Base-by-base conservation (phyloP, 495 filamentous ascomycete genomes). In the Physcia stellaris region DNA sequence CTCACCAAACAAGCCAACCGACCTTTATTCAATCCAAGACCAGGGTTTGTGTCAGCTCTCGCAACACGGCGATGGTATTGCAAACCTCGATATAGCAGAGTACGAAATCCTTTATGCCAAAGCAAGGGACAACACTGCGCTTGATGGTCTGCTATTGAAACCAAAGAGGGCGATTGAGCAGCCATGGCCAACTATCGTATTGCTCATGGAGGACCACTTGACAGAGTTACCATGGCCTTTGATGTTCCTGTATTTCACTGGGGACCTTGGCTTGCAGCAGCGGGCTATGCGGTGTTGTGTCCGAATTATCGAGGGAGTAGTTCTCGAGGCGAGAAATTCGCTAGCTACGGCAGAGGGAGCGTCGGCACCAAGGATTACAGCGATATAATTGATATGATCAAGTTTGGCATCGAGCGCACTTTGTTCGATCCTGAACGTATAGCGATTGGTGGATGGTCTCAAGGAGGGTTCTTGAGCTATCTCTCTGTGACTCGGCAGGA, bases 141-240 rank as follows among this genome's bases (percentile, higher is more conserved):
- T 4, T 15, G 36, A 39, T 16, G 36, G 20, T 2, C 19, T 39
- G 15, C 22, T 39, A 13, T 6, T 39, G 13, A 13, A 18, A 16
- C 24, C 36, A 29, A 9, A 5, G 18, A 27, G 20, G 12, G 33
- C 13, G 5, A 22, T n/a, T n/a, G 19, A 15, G 12, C 33, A 41
- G 20, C 49, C 53, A 12, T 41, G 46, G n/a, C 48, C 57, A 32
- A 55, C 55, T 11, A 40, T 53, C n/a, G 48, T 60, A 28, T 38
- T 52, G 24, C 52, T 33, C 57, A 60, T 40, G 57, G 57, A 30
- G 57, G 57, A 11, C 57, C 57, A 9, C 46, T 55, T 43, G 34
- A 17, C 21, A 48, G 57, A 26, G 32, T 49, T 32, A 52, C 47
- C 36, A 46, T 51, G 26, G 35, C 35, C 29, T 60, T 58, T 37